Percentiles rank a stretch among this genome's conserved stretches.
These are phyloP conservation scores for Entoloma clypeatum DNA, from an alignment of 1,284 basidiomycete species.

Conservation along the genomic window DNA sequence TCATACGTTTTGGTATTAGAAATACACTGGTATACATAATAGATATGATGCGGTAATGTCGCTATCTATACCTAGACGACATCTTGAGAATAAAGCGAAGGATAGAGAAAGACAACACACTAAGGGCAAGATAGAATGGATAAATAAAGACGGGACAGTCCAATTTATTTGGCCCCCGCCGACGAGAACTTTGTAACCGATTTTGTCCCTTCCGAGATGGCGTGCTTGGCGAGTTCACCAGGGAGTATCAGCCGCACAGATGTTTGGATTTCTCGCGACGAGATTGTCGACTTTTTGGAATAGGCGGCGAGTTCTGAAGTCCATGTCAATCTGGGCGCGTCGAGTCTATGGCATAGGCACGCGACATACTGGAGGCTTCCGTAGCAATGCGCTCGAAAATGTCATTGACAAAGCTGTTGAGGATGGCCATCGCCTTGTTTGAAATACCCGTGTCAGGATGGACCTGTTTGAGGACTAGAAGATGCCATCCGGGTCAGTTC, in stretches of 20 bases:
- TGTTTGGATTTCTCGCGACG: slow-evolving; percentile 83
- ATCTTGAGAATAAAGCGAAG: neutral
- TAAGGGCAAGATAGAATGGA: slow-evolving; percentile 10
- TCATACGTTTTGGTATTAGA: too few relatives aligned
- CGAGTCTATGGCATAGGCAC: neutral
- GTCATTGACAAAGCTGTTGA: slow-evolving; percentile 79
- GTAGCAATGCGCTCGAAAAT: slow-evolving; percentile 83
- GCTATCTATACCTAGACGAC: slow-evolving; percentile 7
- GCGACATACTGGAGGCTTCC: slow-evolving; percentile 70
- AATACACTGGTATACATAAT: slow-evolving; percentile 21
- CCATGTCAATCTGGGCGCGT: slow-evolving; percentile 3
- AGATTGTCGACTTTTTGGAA: slow-evolving; percentile 86
- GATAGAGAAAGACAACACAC: neutral
- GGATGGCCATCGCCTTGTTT: slow-evolving; percentile 85
- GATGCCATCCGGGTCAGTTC: too few relatives aligned
- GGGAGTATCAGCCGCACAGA: slow-evolving; percentile 80
- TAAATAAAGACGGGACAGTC: slow-evolving; percentile 10
- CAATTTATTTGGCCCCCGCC: slow-evolving; percentile 45
- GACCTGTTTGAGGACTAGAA: slow-evolving; percentile 77
- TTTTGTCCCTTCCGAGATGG: slow-evolving; percentile 65
- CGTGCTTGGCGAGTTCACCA: slow-evolving; percentile 70
- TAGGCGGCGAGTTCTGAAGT: slow-evolving; percentile 70
- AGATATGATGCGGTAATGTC: slow-evolving; percentile 13
- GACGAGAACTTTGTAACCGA: slow-evolving; percentile 42
- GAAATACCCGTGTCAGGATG: slow-evolving; percentile 86